Conservation (phyloP, 805 yeast genomes). For the Kuraishia piskuri region DNA sequence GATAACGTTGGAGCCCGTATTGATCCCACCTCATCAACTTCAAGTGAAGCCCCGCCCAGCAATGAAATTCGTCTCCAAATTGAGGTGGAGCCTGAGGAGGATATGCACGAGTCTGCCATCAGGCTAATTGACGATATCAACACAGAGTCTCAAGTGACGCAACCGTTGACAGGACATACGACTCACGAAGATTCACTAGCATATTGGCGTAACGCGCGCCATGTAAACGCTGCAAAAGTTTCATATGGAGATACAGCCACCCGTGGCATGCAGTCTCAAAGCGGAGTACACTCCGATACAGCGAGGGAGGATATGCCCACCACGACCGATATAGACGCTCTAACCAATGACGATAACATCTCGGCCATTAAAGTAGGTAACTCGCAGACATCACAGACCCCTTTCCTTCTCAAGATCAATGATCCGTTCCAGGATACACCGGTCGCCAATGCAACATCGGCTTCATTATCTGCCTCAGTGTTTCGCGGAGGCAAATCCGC, state of each 20-base stretch:
- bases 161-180: background rate
- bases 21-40: too few relatives aligned
- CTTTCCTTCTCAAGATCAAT: conserved; percentile 19
- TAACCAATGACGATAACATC: background rate
- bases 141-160: background rate
- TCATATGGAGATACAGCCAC: background rate
- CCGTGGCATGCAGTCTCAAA: background rate
- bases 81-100: background rate
- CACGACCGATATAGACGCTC: background rate
- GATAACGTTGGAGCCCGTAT: too few relatives aligned
- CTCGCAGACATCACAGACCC: conserved; percentile 11
- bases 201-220: background rate
- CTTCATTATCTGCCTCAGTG: background rate
- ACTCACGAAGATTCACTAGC: background rate
- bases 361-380: background rate
- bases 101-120: background rate
- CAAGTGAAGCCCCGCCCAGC: background rate
- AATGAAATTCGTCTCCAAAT: background rate
- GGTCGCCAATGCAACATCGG: background rate
- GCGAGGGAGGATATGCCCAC: background rate
- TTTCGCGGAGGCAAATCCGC: background rate
- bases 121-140: background rate
- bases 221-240: too few relatives aligned
- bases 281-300: background rate
- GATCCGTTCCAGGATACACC: conserved; percentile 30